Conservation (phyloP, 1,284 basidiomycete species). For the Cryptococcus maquisensis region DNA sequence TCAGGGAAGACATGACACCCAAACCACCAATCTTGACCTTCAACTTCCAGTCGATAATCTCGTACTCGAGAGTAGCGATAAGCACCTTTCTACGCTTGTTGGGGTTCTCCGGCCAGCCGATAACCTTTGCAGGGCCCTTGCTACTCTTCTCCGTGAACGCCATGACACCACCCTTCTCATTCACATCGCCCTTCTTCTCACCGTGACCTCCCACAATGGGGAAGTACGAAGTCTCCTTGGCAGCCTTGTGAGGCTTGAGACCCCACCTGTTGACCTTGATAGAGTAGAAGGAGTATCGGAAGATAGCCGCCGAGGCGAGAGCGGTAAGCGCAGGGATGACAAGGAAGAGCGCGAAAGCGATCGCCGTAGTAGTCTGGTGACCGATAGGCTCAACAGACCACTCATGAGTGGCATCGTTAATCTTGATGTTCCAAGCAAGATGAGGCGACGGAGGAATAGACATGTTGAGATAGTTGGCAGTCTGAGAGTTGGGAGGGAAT, state of each 20-base stretch:
- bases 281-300: slow-evolving; percentile 93
- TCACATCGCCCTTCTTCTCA: slow-evolving; percentile 47
- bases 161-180: slow-evolving; percentile 39
- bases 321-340: slow-evolving; percentile 79
- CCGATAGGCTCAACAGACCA: slow-evolving; percentile 79
- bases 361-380: slow-evolving; percentile 68
- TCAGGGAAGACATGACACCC: slow-evolving; percentile 91
- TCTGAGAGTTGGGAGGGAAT: slow-evolving; percentile 73
- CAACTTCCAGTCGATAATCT: slow-evolving; percentile 91
- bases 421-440: slow-evolving; percentile 73
- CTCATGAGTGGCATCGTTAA: slow-evolving; percentile 69
- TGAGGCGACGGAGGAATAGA: slow-evolving; percentile 58
- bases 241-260: slow-evolving; percentile 58
- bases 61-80: slow-evolving; percentile 87
- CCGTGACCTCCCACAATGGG: slow-evolving; percentile 60
- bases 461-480: slow-evolving; percentile 83
- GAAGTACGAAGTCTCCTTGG: slow-evolving; percentile 49
- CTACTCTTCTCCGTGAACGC: slow-evolving; percentile 61
- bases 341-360: slow-evolving; percentile 76
- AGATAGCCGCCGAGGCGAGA: slow-evolving; percentile 70
- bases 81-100: slow-evolving; percentile 82
- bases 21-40: slow-evolving; percentile 96
- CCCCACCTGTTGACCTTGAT: slow-evolving; percentile 91
- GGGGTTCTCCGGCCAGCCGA: slow-evolving; percentile 89
- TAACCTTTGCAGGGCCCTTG: slow-evolving; percentile 57